These are phyloP conservation scores for Saposhnikovia divaricata DNA, from an alignment of 129 eudicot genomes.

Conservation along the genomic window DNA sequence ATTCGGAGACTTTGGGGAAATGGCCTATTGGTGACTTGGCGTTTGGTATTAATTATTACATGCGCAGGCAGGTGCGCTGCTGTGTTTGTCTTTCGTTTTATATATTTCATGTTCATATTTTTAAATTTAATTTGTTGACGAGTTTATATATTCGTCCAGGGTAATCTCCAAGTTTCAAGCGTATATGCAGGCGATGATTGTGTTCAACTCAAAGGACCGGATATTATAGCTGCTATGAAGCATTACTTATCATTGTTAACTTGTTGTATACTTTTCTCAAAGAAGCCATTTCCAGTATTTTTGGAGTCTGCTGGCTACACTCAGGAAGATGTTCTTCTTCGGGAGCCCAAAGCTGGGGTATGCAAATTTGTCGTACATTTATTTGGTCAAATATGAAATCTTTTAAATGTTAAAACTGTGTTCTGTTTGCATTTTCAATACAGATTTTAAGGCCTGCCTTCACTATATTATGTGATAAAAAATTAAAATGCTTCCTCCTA, in stretches of 20 bases:
- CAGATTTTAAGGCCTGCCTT: slow-evolving; percentile 97
- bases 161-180: slow-evolving; percentile 71
- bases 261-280: slow-evolving; percentile 73
- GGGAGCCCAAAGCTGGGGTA: slow-evolving; percentile 99
- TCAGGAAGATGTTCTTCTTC: slow-evolving; percentile 74
- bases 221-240: slow-evolving; percentile 56
- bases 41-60: slow-evolving; percentile 81
- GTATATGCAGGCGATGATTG: slow-evolving; percentile 87
- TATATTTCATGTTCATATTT: slow-evolving; percentile 73
- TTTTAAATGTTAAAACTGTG: slow-evolving; percentile 5
- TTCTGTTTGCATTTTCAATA: slow-evolving; percentile 13
- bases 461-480: slow-evolving; percentile 70
- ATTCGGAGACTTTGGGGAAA: slow-evolving; percentile 92
- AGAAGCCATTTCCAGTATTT: slow-evolving; percentile 93
- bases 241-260: slow-evolving; percentile 63
- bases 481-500: slow-evolving; percentile 69
- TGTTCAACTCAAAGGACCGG: slow-evolving; percentile 61
- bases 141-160: slow-evolving; percentile 32
- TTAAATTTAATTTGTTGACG: background rate
- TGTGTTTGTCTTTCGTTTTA: slow-evolving; percentile 76
- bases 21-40: slow-evolving; percentile 99
- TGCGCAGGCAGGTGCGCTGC: slow-evolving; percentile 75
- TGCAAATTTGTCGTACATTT: slow-evolving; percentile 1
- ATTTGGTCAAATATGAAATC: slow-evolving; percentile 1
- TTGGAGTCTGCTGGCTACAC: slow-evolving; percentile 90